These are phyloP conservation scores for Acanthamoeba lenticulata DNA, from an alignment of 208 protist genomes.

Conservation along the genomic window DNA sequence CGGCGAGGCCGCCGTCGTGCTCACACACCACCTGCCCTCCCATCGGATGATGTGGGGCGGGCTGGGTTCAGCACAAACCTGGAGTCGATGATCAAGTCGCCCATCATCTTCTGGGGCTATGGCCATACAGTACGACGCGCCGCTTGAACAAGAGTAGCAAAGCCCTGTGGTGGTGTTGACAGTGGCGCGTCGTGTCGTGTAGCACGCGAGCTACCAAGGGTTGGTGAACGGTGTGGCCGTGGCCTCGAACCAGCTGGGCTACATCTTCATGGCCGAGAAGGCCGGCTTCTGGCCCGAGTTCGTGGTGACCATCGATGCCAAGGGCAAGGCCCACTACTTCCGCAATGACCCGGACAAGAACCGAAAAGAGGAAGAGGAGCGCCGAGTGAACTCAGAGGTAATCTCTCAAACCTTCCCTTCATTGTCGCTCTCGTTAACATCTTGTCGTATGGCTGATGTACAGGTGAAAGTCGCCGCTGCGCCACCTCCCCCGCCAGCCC, in stretches of 20 bases:
- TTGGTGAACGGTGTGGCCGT: not conserved
- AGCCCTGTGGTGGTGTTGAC: not conserved
- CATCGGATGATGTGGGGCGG: not conserved
- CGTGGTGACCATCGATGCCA: not conserved
- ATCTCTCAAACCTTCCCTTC: not conserved
- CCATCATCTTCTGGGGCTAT: constrained; percentile 15
- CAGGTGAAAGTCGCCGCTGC: too few relatives aligned
- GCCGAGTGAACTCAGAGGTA: not conserved
- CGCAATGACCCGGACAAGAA: constrained; percentile 17
- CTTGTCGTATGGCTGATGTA: too few relatives aligned
- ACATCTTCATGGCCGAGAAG: constrained; percentile 38
- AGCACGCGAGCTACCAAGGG: not conserved
- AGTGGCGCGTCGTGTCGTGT: not conserved
- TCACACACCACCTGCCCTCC: not conserved
- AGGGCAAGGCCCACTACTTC: not conserved
- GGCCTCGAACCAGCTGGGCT: constrained; percentile 40
- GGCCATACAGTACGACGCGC: not conserved
- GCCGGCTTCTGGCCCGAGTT: constrained; percentile 10
- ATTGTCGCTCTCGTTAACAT: too few relatives aligned
- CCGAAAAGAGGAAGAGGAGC: not conserved
- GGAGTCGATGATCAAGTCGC: not conserved
- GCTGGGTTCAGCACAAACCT: not conserved
- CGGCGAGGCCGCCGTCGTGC: not conserved
- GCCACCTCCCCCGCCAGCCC: too few relatives aligned
- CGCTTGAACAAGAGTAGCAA: too few relatives aligned